These are phyloP conservation scores for Cladorrhinum sp. DNA, from an alignment of 2,329 filamentous ascomycete species.

Conservation along the genomic window DNA sequence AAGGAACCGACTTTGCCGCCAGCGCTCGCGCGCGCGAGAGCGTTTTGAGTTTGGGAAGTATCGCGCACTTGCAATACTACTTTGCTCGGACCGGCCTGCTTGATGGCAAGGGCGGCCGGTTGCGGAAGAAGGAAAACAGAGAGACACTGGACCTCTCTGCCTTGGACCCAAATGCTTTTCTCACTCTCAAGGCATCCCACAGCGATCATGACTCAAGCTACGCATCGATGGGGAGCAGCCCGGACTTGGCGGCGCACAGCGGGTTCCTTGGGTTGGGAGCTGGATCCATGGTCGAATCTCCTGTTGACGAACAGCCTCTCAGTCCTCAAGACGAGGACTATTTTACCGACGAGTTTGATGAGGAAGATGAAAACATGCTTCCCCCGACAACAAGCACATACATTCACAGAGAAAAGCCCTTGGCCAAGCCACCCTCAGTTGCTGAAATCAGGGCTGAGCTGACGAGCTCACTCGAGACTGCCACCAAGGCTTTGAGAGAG, in stretches of 20 bases:
- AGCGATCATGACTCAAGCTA: slow-evolving; percentile 58
- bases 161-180: slow-evolving; percentile 44
- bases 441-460: slow-evolving; percentile 67
- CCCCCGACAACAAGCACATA: slow-evolving; percentile 98
- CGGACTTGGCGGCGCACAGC: slow-evolving; percentile 46
- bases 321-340: slow-evolving; percentile 37
- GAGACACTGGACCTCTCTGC: slow-evolving; percentile 57
- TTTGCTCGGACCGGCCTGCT: slow-evolving; percentile 91
- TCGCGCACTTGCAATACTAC: slow-evolving; percentile 96
- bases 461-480: slow-evolving; percentile 67
- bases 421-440: slow-evolving; percentile 81
- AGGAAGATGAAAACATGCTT: slow-evolving; percentile 73
- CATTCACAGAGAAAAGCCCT: slow-evolving; percentile 74
- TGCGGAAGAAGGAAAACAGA: slow-evolving; percentile 62
- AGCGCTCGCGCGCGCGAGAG: slow-evolving; percentile 89
- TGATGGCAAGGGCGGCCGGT: slow-evolving; percentile 86
- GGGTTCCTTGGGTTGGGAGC: slow-evolving; percentile 33
- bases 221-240: slow-evolving; percentile 57
- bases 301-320: slow-evolving; percentile 41
- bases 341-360: slow-evolving; percentile 59
- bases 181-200: slow-evolving; percentile 34
- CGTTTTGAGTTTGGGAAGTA: slow-evolving; percentile 93
- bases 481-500: slow-evolving; percentile 64
- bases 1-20: slow-evolving; percentile 83
- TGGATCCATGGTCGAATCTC: slow-evolving; percentile 45